Percentiles rank a stretch among this genome's conserved stretches.
Conservation (phyloP, 192 early-diverging fungal genomes). For the Kappamyces sp. region DNA sequence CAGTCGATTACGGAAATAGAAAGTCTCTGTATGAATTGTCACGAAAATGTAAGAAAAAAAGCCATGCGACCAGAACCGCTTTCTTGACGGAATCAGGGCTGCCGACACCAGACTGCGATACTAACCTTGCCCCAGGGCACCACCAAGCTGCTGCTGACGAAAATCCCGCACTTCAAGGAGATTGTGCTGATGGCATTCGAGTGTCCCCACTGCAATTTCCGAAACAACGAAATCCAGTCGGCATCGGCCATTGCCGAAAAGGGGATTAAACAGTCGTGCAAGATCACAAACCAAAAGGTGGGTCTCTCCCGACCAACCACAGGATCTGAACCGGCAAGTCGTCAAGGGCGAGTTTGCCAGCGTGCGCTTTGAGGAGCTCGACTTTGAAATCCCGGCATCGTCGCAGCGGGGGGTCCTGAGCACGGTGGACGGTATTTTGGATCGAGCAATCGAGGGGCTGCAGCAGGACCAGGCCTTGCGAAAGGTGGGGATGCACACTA, state of each 20-base stretch:
- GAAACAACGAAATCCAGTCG: constrained; percentile 86
- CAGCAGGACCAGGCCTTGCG: constrained; percentile 69
- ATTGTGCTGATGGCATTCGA: constrained; percentile 77
- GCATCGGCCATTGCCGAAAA: constrained; percentile 76
- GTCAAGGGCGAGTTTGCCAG: constrained; percentile 80
- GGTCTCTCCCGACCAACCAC: neutral
- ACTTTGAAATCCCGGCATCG: constrained; percentile 80
- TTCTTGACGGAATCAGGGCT: neutral
- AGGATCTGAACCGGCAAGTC: constrained; percentile 83
- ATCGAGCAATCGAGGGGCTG: constrained; percentile 75
- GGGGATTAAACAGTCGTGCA: constrained; percentile 63
- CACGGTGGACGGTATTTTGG: constrained; percentile 84
- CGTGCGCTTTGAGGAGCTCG: constrained; percentile 73
- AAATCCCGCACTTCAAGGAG: constrained; percentile 90
- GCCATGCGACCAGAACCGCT: constrained; percentile 1
- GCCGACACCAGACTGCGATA: neutral
- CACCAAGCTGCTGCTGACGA: constrained; percentile 79
- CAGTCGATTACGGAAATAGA: constrained; percentile 78
- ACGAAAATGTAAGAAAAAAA: constrained; percentile 55
- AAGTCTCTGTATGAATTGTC: constrained; percentile 84
- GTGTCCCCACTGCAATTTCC: constrained; percentile 81
- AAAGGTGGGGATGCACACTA: constrained; percentile 35
- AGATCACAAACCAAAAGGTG: constrained; percentile 31
- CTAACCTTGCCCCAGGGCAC: constrained; percentile 49
- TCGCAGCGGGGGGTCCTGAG: constrained; percentile 72